These are phyloP conservation scores for Pseudomassariella vexata DNA, from an alignment of 2,329 filamentous ascomycete genomes.

Conservation along the genomic window DNA sequence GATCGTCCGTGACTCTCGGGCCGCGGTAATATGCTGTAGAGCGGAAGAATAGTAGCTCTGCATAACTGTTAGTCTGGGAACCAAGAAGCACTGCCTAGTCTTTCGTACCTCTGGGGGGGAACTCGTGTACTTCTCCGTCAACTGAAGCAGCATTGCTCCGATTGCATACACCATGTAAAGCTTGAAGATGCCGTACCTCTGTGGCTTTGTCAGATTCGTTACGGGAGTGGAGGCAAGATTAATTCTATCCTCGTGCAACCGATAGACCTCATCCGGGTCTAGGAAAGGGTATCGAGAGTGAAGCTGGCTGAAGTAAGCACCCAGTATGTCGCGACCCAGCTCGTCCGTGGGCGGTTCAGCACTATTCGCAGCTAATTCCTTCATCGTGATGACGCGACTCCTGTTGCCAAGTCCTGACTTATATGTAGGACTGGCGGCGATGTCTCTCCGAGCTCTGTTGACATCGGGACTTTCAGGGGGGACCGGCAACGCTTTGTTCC, in stretches of 20 bases:
- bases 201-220: conserved; percentile 24
- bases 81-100: neutral
- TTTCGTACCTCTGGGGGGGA: conserved; percentile 31
- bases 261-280: conserved; percentile 37
- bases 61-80: too few relatives aligned
- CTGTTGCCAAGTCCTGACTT: conserved; percentile 25
- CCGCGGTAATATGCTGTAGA: conserved; percentile 40
- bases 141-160: conserved; percentile 39
- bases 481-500: conserved; percentile 41
- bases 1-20: conserved; percentile 40
- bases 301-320: conserved; percentile 38
- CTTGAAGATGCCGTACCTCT: conserved; percentile 42
- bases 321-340: conserved; percentile 35
- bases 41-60: conserved; percentile 43
- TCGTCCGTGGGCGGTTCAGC: conserved; percentile 40
- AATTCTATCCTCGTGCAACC: conserved; percentile 33
- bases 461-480: conserved; percentile 5
- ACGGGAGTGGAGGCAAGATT: conserved; percentile 27
- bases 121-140: conserved; percentile 37
- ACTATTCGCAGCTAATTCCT: conserved; percentile 34
- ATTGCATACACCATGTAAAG: conserved; percentile 47
- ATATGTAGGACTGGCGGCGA: conserved; percentile 2
- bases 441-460: conserved; percentile 8
- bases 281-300: conserved; percentile 45
- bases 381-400: conserved; percentile 29